Evolutionary conservation across 139 green algal genomes (phyloP), one percentile per base, ranked within the genome.

Genomic region (Chlorella sp.): DNA sequence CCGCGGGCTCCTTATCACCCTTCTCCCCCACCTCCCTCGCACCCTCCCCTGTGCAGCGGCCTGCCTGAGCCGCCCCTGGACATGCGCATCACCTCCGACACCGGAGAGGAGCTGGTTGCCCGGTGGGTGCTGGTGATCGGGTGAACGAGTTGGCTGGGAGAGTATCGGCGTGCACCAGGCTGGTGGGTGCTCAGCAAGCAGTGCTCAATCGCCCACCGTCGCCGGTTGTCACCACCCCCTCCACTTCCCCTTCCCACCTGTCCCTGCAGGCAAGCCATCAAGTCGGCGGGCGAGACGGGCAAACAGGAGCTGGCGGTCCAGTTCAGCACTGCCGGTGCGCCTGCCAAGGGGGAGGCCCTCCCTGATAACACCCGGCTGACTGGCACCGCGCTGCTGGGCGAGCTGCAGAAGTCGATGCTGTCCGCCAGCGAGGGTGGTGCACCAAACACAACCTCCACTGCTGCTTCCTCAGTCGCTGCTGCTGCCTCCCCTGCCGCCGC

Each of bases 31-130:
- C n/a, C n/a, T n/a, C n/a, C n/a, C n/a, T n/a, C n/a, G n/a, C n/a
- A n/a, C n/a, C n/a, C n/a, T n/a, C 7, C 57, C 23, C 64, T 20
- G 26, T 30, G 39, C 16, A 89, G 80, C 81, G 36, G 39, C 9
- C 74, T 92, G 17, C 82, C 89, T 26, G 25, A 74, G 12, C 30
- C 68, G 3, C 89, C 89, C 5, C 70, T 92, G 28, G 86, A 89
- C 80, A 62, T 91, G 39, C 78, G 89, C 9, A 55, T 90, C 39
- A 87, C 74, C 4, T 56, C 32, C 26, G 78, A 83, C n/a, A 74
- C 21, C 56, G 39, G 73, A 2, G 47, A 80, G 73, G 28, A 12
- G 18, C 73, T 80, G 73, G 73, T 80, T n/a, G 73, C 73, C n/a
- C 65, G 73, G 73, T 80, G 73, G n/a, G 41, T 78, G 71, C 41